Evolutionary conservation across 768 basidiomycete species (phyloP).

Genomic region (Chalciporus chontae): DNA sequence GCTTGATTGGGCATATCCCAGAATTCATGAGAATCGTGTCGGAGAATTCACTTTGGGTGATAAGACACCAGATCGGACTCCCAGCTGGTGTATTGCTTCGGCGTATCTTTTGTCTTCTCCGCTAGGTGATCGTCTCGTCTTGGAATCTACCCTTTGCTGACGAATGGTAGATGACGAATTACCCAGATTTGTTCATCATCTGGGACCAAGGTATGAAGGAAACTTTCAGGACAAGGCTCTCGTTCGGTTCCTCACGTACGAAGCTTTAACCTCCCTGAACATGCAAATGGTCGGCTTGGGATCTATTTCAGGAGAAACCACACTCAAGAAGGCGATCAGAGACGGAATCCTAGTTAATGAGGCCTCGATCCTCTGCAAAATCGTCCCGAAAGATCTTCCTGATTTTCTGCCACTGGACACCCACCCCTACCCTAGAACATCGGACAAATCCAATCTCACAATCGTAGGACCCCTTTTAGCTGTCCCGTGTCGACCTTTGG

Average conservation of each 20-base stretch:
- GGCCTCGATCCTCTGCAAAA: conserved; percentile 38
- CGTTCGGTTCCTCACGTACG: conserved; percentile 77
- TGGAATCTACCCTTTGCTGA: conserved; percentile 13
- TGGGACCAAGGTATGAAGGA: conserved; percentile 74
- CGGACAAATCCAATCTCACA: not conserved
- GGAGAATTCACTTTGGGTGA: conserved; percentile 59
- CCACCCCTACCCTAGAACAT: not conserved
- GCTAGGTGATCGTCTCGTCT: conserved; percentile 39
- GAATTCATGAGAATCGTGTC: conserved; percentile 33
- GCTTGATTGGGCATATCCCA: conserved; percentile 63
- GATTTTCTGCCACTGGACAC: conserved; percentile 14
- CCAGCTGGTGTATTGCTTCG: conserved; percentile 65
- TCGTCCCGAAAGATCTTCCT: conserved; percentile 28
- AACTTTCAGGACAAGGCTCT: conserved; percentile 72
- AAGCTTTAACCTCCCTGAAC: conserved; percentile 79
- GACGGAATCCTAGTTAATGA: conserved; percentile 40
- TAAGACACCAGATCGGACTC: conserved; percentile 33
- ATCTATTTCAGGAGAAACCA: conserved; percentile 37
- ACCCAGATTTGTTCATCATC: conserved; percentile 72
- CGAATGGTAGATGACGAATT: conserved; percentile 56
- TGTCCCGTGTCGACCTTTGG: conserved; percentile 61
- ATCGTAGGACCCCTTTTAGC: conserved; percentile 53
- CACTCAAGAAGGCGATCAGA: conserved; percentile 38
- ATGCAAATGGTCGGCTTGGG: conserved; percentile 62
- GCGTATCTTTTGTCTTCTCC: conserved; percentile 58